phyloP scores from a whole-genome alignment of 2,329 filamentous ascomycete species.

The Beauveria caledonica region DNA sequence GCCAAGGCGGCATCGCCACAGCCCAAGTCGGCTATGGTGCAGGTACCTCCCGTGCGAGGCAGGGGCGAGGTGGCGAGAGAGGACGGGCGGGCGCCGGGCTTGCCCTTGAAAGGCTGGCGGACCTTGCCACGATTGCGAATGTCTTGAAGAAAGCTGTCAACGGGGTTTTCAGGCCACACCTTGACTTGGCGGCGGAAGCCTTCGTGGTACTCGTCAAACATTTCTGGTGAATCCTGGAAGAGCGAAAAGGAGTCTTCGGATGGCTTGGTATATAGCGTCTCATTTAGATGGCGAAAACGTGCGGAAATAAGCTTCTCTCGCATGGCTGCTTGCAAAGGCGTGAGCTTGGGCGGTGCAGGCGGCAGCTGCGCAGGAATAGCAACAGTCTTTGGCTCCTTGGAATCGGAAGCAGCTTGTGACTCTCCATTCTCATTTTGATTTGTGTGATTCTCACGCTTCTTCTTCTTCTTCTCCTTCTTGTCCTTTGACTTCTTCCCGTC shows the following conservation, averaged over 20 bases:
- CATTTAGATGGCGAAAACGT: constrained; percentile 94
- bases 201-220: constrained; percentile 94
- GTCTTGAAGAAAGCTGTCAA: constrained; percentile 72
- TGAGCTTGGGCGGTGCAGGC: constrained; percentile 55
- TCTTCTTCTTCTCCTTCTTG: constrained; percentile 32
- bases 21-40: constrained; percentile 82
- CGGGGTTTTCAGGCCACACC: constrained; percentile 94
- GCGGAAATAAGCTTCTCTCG: constrained; percentile 88
- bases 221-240: constrained; percentile 78
- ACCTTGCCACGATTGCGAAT: constrained; percentile 61
- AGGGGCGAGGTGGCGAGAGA: constrained; percentile 39
- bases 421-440: constrained; percentile 15
- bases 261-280: constrained; percentile 89
- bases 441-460: constrained; percentile 20
- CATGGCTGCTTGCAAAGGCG: constrained; percentile 90
- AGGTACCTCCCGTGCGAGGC: constrained; percentile 62
- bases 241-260: constrained; percentile 76
- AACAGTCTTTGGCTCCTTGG: constrained; percentile 17
- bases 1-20: constrained; percentile 87
- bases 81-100: constrained; percentile 21
- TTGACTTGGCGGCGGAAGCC: constrained; percentile 93
- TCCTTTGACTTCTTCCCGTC: constrained; percentile 16
- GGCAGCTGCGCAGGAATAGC: constrained; percentile 29
- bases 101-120: constrained; percentile 24
- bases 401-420: neutral